Conservation (phyloP, 768 basidiomycete genomes). For the Boletus bicolor region DNA sequence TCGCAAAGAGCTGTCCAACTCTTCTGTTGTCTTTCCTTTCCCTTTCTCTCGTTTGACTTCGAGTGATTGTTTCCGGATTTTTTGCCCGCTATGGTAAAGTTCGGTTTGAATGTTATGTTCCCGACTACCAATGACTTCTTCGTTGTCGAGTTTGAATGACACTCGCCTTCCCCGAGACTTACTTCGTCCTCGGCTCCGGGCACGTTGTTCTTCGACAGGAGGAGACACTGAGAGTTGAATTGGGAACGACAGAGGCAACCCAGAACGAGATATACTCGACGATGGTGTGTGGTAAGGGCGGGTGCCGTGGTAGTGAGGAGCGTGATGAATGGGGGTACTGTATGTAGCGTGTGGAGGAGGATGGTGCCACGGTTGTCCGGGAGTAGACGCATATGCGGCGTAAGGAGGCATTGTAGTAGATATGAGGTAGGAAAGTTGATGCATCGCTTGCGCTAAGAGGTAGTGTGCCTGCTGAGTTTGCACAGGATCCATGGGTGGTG, state of each 20-base stretch:
- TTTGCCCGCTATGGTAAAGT: conserved; percentile 1
- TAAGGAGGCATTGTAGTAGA: conserved; percentile 30
- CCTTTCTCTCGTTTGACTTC: conserved; percentile 17
- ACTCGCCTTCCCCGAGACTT: conserved; percentile 54
- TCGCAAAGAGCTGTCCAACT: conserved; percentile 1
- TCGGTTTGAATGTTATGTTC: conserved; percentile 11
- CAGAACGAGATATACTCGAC: conserved; percentile 44
- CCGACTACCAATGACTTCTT: conserved; percentile 7
- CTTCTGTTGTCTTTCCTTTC: conserved; percentile 14
- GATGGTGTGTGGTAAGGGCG: conserved; percentile 28
- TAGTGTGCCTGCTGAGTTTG: conserved; percentile 38
- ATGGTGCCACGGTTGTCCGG: conserved; percentile 24
- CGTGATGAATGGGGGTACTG: conserved; percentile 9
- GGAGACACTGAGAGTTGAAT: conserved; percentile 40
- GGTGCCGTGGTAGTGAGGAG: conserved; percentile 17
- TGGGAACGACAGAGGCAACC: conserved; percentile 53
- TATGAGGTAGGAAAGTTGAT: conserved; percentile 39
- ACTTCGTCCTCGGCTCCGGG: conserved; percentile 44
- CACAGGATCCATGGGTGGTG: conserved; percentile 24
- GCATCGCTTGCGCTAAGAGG: conserved; percentile 39
- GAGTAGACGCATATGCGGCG: conserved; percentile 13
- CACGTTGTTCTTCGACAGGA: conserved; percentile 29
- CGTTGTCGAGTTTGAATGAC: conserved; percentile 48
- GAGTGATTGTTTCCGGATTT: neutral
- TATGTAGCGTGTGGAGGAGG: conserved; percentile 6